Percentiles rank a stretch among this genome's conserved stretches.
Evolutionary conservation across 2,329 filamentous ascomycete genomes (phyloP).

Genomic region (Cladophialophora bantiana): DNA sequence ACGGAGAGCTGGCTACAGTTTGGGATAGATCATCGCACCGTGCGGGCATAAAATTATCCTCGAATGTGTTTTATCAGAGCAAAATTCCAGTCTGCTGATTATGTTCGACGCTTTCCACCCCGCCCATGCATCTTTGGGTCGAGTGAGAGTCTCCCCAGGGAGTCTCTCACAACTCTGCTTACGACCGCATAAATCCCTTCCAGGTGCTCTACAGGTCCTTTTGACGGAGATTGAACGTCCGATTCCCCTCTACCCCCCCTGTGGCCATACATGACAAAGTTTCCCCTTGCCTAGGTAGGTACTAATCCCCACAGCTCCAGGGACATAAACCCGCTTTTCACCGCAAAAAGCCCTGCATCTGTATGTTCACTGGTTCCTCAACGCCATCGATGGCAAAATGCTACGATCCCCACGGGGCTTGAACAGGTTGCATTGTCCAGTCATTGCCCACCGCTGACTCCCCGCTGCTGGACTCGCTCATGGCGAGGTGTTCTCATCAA

Average conservation of each 20-base stretch:
- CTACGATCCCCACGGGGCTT: slow-evolving; percentile 5
- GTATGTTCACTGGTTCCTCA: background rate
- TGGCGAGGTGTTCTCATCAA: background rate
- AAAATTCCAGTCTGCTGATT: background rate
- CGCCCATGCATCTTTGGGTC: background rate
- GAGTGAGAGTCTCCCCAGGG: background rate
- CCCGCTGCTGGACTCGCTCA: background rate
- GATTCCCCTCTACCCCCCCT: background rate
- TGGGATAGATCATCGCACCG: background rate
- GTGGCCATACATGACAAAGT: background rate
- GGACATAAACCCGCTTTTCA: slow-evolving; percentile 1
- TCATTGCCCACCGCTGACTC: background rate
- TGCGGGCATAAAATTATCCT: background rate
- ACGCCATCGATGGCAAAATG: background rate
- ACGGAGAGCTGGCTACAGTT: background rate
- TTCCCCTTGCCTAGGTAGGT: slow-evolving; percentile 2
- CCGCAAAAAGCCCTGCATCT: background rate
- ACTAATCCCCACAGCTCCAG: background rate
- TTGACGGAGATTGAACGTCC: slow-evolving; percentile 1
- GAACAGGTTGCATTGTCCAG: background rate
- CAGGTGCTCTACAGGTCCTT: background rate
- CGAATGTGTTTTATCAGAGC: background rate
- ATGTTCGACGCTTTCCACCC: background rate
- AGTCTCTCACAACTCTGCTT: background rate
- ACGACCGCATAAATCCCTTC: background rate